Evolutionary conservation across 805 yeast genomes (phyloP).

Genomic region (Cyberlindnera mycetangii): DNA sequence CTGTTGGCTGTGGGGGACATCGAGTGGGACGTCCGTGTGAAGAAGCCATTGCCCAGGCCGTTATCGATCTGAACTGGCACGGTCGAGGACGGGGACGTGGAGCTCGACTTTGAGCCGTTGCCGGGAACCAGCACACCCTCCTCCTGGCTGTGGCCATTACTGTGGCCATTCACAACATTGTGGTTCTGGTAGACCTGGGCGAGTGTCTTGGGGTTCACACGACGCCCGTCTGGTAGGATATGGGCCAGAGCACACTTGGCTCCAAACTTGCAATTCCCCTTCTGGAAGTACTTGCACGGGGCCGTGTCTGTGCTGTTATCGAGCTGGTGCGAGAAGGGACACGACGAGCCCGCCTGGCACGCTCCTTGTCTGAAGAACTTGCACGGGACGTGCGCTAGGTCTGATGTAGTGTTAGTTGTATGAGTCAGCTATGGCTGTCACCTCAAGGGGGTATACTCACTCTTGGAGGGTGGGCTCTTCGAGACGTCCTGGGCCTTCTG

Average conservation of each 20-base stretch:
- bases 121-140: no score
- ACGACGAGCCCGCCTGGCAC: conserved; percentile 90
- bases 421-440: not conserved
- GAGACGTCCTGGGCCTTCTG: conserved; percentile 19
- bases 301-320: conserved; percentile 45
- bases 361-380: conserved; percentile 89
- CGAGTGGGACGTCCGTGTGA: conserved; percentile 2
- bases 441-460: conserved; percentile 15
- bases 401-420: conserved; percentile 32
- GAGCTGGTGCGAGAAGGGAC: conserved; percentile 85
- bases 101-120: conserved; percentile 1
- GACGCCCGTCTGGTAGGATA: conserved; percentile 82
- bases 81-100: not conserved
- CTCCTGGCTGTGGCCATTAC: not conserved
- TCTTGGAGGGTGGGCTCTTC: conserved; percentile 28
- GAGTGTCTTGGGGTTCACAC: conserved; percentile 53
- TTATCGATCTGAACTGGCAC: not conserved
- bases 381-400: conserved; percentile 93
- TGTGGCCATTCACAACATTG: conserved; percentile 8
- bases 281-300: conserved; percentile 90
- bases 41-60: conserved; percentile 7
- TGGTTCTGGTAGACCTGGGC: conserved; percentile 32
- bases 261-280: conserved; percentile 97
- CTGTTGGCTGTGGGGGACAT: not conserved
- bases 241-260: conserved; percentile 93